A percentile compares a stretch with the other conserved stretches of the same genome.
Conservation (phyloP, 257 asterid species). For the Nicotiana undulata region DNA sequence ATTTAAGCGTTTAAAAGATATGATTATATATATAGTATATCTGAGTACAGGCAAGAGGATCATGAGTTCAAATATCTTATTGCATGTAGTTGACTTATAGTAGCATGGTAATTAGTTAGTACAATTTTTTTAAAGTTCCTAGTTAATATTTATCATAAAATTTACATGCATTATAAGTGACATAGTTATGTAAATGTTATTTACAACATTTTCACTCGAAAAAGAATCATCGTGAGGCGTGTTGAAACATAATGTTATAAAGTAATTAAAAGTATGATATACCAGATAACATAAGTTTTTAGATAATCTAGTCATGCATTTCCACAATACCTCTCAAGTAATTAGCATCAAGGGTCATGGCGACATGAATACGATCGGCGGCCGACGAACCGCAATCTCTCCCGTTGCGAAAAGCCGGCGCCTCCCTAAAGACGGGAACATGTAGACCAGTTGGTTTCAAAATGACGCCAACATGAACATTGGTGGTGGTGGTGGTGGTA, state of each 20-base stretch:
- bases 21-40: not conserved
- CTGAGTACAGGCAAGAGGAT: not conserved
- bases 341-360: slow-evolving; percentile 69
- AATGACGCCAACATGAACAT: not conserved
- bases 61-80: not conserved
- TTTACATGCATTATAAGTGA: not conserved
- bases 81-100: not conserved
- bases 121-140: too few relatives aligned
- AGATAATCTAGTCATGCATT: not conserved
- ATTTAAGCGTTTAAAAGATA: not conserved
- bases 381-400: slow-evolving; percentile 12
- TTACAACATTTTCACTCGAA: not conserved
- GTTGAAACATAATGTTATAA: not conserved
- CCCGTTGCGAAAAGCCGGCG: slow-evolving; percentile 61
- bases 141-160: not conserved
- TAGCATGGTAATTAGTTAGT: not conserved
- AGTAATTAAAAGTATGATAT: not conserved
- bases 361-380: slow-evolving; percentile 33
- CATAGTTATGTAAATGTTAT: not conserved
- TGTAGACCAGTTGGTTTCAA: not conserved
- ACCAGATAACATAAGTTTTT: not conserved
- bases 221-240: not conserved
- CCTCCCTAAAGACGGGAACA: slow-evolving; percentile 47
- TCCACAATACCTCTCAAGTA: slow-evolving; percentile 47
- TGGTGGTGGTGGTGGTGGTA: not conserved